Evolutionary conservation across 768 basidiomycete genomes (phyloP), one percentile per base, ranked within the genome.

Genomic region (Mycena vitilis): DNA sequence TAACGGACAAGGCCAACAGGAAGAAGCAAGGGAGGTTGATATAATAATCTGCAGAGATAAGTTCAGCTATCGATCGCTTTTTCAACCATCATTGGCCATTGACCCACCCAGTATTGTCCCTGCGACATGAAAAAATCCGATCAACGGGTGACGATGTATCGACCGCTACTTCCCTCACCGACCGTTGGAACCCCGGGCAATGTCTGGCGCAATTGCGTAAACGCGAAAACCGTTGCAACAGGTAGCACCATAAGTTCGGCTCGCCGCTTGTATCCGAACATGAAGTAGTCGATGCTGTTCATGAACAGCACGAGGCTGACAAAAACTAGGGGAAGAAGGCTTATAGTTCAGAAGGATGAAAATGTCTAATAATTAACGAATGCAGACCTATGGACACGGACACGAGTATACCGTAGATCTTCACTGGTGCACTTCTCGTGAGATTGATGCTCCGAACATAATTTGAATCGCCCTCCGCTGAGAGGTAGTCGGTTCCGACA

Each of bases 21-120:
- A 56, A 38, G 55, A 56, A 56, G 18, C 55, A 56, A n/a, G 55
- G 55, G 8, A 56, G 38, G 55, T 56, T 56, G 15, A 56, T n/a
- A 40, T 40, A 56, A 56, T 40, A 56, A 38, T 56, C 37, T 56
- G 37, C 5, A 55, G 11, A 13, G 37, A 40, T 20, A 6, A 7
- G 12, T n/a, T 30, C 30, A 30, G 30, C 30, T 30, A 5, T 30
- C 30, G 5, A 30, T 30, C 5, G 30, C 30, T 30, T 30, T 30
- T 30, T 30, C 30, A 5, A 30, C 30, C 20, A 10, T 25, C 25
- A 23, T 38, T 8, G 37, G 15, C 20, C 20, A 15, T 12, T 40
- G 15, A 20, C 55, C 18, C 55, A 56, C 55, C 55, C 6, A 56
- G 8, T 2, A 40, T 40, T n/a, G 55, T 56, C 22, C 55, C 55